Percentiles rank a stretch among this genome's conserved stretches.
These are phyloP conservation scores for Ceratonia siliqua DNA, from an alignment of 306 rosid species.

Conservation along the genomic window DNA sequence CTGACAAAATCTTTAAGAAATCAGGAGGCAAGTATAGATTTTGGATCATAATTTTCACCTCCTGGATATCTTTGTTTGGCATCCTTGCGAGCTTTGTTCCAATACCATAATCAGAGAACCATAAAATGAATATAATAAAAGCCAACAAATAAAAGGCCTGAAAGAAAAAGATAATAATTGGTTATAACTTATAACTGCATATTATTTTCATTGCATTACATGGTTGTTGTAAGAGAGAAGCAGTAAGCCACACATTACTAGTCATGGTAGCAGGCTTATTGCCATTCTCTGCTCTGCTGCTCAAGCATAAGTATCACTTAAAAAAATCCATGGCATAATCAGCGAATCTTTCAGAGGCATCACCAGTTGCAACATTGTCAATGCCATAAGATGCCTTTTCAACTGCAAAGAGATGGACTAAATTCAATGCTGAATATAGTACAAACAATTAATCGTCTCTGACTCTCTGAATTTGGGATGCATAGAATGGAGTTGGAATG, in stretches of 20 bases:
- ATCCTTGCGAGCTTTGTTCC: conserved; percentile 66
- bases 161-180: conserved; percentile 11
- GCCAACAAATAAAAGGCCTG: background rate
- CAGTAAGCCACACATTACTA: background rate
- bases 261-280: background rate
- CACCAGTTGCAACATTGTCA: conserved; percentile 43
- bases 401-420: conserved; percentile 42
- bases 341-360: conserved; percentile 68
- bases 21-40: conserved; percentile 70
- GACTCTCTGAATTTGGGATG: conserved; percentile 10
- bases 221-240: background rate
- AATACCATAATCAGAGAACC: conserved; percentile 33
- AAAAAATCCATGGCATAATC: background rate
- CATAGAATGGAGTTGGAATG: background rate
- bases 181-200: conserved; percentile 22
- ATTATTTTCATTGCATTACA: background rate
- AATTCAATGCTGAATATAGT: conserved; percentile 21
- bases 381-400: conserved; percentile 43
- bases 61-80: conserved; percentile 69
- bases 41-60: conserved; percentile 76
- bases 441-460: background rate
- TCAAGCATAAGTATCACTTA: background rate
- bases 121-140: conserved; percentile 17
- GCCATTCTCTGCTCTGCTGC: background rate
- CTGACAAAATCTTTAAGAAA: conserved; percentile 71